Base-by-base conservation (phyloP, 208 protist species). In the Phytomonas serpens region DNA sequence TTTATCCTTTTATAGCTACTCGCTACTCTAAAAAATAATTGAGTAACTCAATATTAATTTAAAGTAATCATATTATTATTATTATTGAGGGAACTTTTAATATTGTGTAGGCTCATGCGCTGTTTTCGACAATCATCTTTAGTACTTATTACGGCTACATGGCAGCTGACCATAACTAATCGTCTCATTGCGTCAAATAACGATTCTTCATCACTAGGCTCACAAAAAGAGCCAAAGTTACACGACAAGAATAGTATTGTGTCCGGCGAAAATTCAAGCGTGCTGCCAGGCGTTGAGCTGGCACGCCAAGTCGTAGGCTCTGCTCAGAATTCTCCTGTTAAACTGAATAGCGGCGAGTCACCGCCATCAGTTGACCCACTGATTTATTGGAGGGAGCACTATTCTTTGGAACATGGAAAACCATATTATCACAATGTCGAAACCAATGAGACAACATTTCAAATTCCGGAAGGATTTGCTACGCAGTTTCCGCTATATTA, bases 351-450 rank as follows among this genome's bases (percentile, higher is more conserved):
- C 27, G 73, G 81, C 37, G 82, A 87, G 47, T 74, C 80, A 19
- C 70, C 84, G 23, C 47, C 79, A 9, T 72, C 74, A 11, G 69
- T 68, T 51, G 84, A 94, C 65, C 84, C 89, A 1, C 84, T 83
- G 67, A 75, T 92, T 0, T 30, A 72, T 3, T 94, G 89, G 87
- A 75, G 84, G n/a, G 86, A 94, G 73, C 81, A 90, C 77, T 94
- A 82, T 67, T 87, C 77, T 14, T 78, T 90, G 14, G 82, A 85
- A 29, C 72, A 82, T 36, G 69, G 71, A 42, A 75, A 77, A 34
- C 89, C 89, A 14, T 94, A 94, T 69, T 94, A 94, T 65, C 83
- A 94, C 72, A 82, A 92, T 68, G 67, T 92, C 30, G 69, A 70
- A 36, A 92, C 89, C 9, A 82, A 86, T 69, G 69, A 82, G 36